phyloP scores from a whole-genome alignment of 257 asterid species.

The Sherardia arvensis region DNA sequence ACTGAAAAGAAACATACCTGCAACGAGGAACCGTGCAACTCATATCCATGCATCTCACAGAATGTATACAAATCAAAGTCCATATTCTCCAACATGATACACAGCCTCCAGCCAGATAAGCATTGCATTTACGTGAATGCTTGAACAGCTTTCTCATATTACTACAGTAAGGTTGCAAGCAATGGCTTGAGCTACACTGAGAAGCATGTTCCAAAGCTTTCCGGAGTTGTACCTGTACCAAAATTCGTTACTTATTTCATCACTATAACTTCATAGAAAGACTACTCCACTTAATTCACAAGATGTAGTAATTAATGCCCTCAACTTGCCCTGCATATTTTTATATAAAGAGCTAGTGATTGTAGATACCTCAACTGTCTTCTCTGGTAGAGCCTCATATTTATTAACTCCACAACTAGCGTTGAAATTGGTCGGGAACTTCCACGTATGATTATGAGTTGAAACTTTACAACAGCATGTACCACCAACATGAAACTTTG shows the following conservation, averaged over 20 bases:
- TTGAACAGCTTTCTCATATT: conserved; percentile 22
- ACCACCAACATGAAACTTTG: conserved; percentile 27
- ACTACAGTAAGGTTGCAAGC: conserved; percentile 29
- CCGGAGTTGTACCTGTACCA: conserved; percentile 12
- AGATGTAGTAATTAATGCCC: background rate
- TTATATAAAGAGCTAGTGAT: background rate
- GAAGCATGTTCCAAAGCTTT: conserved; percentile 36
- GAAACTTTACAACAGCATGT: conserved; percentile 29
- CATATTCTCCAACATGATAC: conserved; percentile 27
- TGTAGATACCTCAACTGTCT: conserved; percentile 13
- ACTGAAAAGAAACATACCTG: conserved; percentile 13
- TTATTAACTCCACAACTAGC: conserved; percentile 8
- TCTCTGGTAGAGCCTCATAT: conserved; percentile 16
- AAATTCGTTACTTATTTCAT: background rate
- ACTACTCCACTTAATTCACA: background rate
- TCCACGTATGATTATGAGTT: conserved; percentile 20
- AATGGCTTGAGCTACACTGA: conserved; percentile 22
- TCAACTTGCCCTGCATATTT: background rate
- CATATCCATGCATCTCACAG: conserved; percentile 26
- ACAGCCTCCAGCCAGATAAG: conserved; percentile 32
- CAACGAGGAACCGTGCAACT: conserved; percentile 48
- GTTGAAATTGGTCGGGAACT: conserved; percentile 8
- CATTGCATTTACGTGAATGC: conserved; percentile 26
- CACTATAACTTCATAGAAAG: background rate
- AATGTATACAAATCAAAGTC: conserved; percentile 31